A percentile compares a stretch with the other conserved stretches of the same genome.
These are phyloP conservation scores for Epithemia pelagica DNA, from an alignment of 108 stramenopile genomes.

Conservation along the genomic window DNA sequence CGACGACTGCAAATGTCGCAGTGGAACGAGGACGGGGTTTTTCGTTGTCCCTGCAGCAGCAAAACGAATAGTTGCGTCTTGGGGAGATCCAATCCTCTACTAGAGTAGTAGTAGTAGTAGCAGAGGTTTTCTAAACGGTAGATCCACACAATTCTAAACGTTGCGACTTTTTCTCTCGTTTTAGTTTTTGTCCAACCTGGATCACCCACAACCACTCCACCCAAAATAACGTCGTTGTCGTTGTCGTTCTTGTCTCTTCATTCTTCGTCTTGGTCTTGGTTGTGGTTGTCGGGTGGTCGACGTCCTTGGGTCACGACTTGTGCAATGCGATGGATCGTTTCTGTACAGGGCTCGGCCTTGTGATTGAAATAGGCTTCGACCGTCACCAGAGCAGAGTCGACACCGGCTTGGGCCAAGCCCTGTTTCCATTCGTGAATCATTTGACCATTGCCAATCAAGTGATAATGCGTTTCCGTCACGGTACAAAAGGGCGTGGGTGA, in stretches of 20 bases:
- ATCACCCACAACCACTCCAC: too few relatives aligned
- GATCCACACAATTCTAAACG: too few relatives aligned
- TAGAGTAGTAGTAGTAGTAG: too few relatives aligned
- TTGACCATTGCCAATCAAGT: constrained; percentile 49
- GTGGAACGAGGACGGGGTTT: too few relatives aligned
- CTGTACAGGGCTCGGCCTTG: constrained; percentile 6
- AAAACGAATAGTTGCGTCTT: too few relatives aligned
- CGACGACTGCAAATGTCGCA: too few relatives aligned
- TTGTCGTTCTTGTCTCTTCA: not conserved
- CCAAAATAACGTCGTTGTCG: not conserved
- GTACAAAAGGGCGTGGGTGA: not conserved
- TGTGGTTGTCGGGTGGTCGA: not conserved
- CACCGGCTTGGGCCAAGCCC: constrained; percentile 36
- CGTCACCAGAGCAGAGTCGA: constrained; percentile 29
- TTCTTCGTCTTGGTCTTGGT: not conserved
- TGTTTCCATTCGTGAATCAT: constrained; percentile 38
- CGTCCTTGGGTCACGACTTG: not conserved
- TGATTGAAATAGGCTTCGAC: constrained; percentile 46
- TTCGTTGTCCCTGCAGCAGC: too few relatives aligned
- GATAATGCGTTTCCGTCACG: constrained; percentile 34
- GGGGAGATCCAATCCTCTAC: too few relatives aligned
- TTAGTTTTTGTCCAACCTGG: too few relatives aligned
- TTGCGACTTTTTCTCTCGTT: too few relatives aligned
- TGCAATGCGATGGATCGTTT: not conserved
- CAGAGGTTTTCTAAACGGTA: too few relatives aligned